A percentile compares a stretch with the other conserved stretches of the same genome.
Evolutionary conservation across 73 alveolate genomes (phyloP).

Genomic region (Paraurostyla sp.): DNA sequence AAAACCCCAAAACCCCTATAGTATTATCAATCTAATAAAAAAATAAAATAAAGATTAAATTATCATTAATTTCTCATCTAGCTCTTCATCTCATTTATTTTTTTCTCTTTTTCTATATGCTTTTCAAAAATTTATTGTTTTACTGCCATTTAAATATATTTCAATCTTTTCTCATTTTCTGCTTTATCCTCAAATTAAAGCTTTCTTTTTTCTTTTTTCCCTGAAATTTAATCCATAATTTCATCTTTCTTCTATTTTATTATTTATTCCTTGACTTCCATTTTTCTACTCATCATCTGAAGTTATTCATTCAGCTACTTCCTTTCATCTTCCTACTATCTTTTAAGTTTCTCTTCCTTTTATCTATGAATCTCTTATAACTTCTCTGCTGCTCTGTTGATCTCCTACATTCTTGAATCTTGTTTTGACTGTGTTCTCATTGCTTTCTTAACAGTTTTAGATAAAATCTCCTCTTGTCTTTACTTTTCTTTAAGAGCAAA

Average conservation of each 20-base stretch:
- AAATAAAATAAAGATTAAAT: too few species aligned
- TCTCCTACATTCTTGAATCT: slow-evolving; percentile 10
- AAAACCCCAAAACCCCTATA: too few species aligned
- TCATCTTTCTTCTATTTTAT: not conserved
- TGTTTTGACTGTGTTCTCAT: not conserved
- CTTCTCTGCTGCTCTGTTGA: slow-evolving; percentile 11
- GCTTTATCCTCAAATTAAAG: slow-evolving; percentile 10
- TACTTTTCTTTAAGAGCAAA: not conserved
- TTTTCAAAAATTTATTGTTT: slow-evolving; percentile 13
- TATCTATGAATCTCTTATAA: not conserved
- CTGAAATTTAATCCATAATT: not conserved
- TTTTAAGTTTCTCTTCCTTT: not conserved
- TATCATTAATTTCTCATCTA: not conserved
- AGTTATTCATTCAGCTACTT: not conserved
- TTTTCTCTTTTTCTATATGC: slow-evolving; percentile 14
- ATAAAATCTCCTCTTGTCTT: not conserved
- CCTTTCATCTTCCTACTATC: slow-evolving; percentile 8
- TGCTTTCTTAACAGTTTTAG: not conserved
- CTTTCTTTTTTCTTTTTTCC: slow-evolving; percentile 22
- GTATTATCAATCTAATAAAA: too few species aligned
- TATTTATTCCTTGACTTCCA: not conserved
- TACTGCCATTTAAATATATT: not conserved
- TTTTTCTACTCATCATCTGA: not conserved
- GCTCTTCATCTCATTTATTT: slow-evolving; percentile 4
- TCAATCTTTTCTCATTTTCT: slow-evolving; percentile 30